phyloP scores from a whole-genome alignment of 176 grass and related monocot genomes.

The Raddia distichophylla region DNA sequence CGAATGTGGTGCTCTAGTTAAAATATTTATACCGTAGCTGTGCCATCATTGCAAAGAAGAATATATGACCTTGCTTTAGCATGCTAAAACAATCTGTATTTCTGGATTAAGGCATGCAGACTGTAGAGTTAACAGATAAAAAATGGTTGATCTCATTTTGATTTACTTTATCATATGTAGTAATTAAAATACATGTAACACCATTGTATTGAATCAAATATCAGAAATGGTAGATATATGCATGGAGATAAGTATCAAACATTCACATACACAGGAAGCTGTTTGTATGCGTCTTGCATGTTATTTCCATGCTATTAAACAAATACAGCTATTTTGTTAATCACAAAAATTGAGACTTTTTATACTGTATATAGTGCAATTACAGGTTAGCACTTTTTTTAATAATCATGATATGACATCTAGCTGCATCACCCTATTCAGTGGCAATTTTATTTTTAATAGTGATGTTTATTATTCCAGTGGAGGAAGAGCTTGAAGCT shows the following conservation, averaged over 20 bases:
- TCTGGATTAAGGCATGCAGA: background rate
- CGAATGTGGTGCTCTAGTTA: background rate
- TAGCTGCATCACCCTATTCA: constrained; percentile 1
- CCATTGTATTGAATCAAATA: constrained; percentile 20
- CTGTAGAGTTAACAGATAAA: background rate
- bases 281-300: background rate
- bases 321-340: constrained; percentile 17
- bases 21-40: constrained; percentile 14
- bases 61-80: constrained; percentile 23
- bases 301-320: background rate
- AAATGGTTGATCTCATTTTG: too few relatives aligned
- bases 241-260: constrained; percentile 11
- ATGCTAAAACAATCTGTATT: constrained; percentile 28
- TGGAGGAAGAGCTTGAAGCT: constrained; percentile 93
- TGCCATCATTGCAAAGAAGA: constrained; percentile 8
- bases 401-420: constrained; percentile 19
- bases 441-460: constrained; percentile 24
- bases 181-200: background rate
- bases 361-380: constrained; percentile 21
- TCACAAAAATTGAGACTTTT: background rate
- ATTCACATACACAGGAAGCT: background rate
- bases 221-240: background rate
- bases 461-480: constrained; percentile 48
- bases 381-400: constrained; percentile 27
- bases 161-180: constrained; percentile 15